phyloP scores from a whole-genome alignment of 495 filamentous ascomycete species.

The Pseudotulostoma volvatum region DNA sequence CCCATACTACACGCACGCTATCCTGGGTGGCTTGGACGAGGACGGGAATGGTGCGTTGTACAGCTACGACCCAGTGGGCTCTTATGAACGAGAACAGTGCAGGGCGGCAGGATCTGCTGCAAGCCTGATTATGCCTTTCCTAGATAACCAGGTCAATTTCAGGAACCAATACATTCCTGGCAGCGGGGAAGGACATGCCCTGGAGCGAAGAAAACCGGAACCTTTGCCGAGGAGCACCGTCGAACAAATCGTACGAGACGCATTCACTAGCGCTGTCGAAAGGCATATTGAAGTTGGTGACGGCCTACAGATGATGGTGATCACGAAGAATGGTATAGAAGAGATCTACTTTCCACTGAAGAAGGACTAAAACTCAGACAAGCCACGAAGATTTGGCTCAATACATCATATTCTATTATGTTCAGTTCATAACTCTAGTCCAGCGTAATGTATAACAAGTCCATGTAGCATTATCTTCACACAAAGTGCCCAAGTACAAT shows the following conservation, averaged over 20 bases:
- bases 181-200: conserved; percentile 68
- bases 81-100: conserved; percentile 91
- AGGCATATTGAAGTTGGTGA: conserved; percentile 98
- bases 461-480: too few species aligned
- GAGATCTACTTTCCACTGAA: conserved; percentile 74
- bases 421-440: too few species aligned
- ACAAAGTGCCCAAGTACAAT: too few species aligned
- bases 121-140: conserved; percentile 94
- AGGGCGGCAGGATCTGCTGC: conserved; percentile 88
- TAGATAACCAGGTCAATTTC: conserved; percentile 98
- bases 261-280: conserved; percentile 94
- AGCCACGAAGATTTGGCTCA: too few species aligned
- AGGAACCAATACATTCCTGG: conserved; percentile 95
- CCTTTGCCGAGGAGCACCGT: conserved; percentile 55
- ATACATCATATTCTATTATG: too few species aligned
- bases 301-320: conserved; percentile 85
- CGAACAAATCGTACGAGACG: conserved; percentile 81
- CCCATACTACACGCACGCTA: conserved; percentile 90
- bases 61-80: conserved; percentile 94
- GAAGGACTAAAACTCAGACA: conserved; percentile 49
- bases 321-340: conserved; percentile 75
- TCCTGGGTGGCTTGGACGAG: conserved; percentile 86
- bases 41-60: conserved; percentile 89
- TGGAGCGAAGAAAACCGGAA: conserved; percentile 45
- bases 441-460: too few species aligned